Evolutionary conservation across 331 rosid genomes (phyloP).

Genomic region (Pyracantha coccinea): DNA sequence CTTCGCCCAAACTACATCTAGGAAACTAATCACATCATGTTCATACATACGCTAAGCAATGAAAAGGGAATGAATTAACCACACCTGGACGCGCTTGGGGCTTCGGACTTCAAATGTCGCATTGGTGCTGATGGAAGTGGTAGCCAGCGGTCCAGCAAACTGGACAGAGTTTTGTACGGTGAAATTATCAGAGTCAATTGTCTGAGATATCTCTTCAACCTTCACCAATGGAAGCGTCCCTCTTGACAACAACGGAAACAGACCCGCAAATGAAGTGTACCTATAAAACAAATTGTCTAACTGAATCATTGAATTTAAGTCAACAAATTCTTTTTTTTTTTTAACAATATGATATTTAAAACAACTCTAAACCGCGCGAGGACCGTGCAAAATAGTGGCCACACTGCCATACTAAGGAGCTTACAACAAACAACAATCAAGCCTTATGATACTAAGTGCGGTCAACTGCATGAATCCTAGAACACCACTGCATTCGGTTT

Average conservation of each 20-base stretch:
- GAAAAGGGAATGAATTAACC: neutral
- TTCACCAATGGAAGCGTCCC: slow-evolving; percentile 57
- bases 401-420: too few species aligned
- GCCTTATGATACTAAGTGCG: too few species aligned
- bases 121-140: slow-evolving; percentile 68
- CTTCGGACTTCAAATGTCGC: slow-evolving; percentile 81
- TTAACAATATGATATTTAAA: too few species aligned
- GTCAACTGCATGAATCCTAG: too few species aligned
- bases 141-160: slow-evolving; percentile 74
- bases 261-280: slow-evolving; percentile 75
- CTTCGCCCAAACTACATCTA: too few species aligned
- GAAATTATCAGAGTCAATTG: slow-evolving; percentile 53
- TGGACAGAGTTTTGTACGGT: slow-evolving; percentile 76
- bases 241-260: slow-evolving; percentile 70
- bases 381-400: too few species aligned
- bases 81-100: slow-evolving; percentile 82
- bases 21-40: neutral
- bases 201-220: slow-evolving; percentile 88
- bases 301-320: too few species aligned
- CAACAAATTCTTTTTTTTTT: neutral
- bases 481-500: too few species aligned
- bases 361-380: too few species aligned
- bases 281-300: slow-evolving; percentile 14
- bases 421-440: too few species aligned
- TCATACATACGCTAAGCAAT: neutral